Conservation (phyloP, 768 basidiomycete genomes). For the Psilocybe azurescens region DNA sequence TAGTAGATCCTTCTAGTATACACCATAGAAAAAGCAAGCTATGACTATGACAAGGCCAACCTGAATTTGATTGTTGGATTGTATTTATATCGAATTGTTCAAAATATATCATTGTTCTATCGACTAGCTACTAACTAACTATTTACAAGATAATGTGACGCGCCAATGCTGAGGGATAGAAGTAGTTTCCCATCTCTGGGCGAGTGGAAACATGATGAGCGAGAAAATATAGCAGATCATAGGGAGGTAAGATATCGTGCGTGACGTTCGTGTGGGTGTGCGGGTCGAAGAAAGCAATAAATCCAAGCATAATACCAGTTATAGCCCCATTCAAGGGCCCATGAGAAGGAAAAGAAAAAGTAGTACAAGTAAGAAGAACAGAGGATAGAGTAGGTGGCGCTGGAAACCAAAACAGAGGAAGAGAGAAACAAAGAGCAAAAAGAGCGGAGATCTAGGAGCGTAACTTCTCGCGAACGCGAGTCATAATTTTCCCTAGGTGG, state of each 20-base stretch:
- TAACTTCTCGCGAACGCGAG: slow-evolving; percentile 52
- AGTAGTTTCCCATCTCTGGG: too few relatives aligned
- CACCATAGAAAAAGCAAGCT: not conserved
- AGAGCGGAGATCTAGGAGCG: not conserved
- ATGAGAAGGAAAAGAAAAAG: not conserved
- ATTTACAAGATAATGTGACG: not conserved
- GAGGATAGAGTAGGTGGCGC: not conserved
- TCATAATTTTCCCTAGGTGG: slow-evolving; percentile 65
- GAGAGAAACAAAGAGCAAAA: not conserved
- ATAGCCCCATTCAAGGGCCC: not conserved
- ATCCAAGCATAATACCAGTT: not conserved
- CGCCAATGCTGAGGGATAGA: not conserved
- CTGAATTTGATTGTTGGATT: not conserved
- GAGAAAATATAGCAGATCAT: too few relatives aligned
- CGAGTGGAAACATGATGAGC: too few relatives aligned
- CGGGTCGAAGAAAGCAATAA: not conserved
- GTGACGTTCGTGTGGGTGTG: not conserved
- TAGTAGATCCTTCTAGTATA: not conserved
- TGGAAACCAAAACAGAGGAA: not conserved
- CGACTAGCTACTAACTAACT: not conserved
- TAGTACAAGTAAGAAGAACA: not conserved
- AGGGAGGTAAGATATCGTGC: too few relatives aligned
- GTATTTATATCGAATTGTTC: not conserved
- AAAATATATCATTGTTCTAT: not conserved
- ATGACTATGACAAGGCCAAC: not conserved